phyloP scores from a whole-genome alignment of 345 rosid genomes.

The Citrus trifoliata region DNA sequence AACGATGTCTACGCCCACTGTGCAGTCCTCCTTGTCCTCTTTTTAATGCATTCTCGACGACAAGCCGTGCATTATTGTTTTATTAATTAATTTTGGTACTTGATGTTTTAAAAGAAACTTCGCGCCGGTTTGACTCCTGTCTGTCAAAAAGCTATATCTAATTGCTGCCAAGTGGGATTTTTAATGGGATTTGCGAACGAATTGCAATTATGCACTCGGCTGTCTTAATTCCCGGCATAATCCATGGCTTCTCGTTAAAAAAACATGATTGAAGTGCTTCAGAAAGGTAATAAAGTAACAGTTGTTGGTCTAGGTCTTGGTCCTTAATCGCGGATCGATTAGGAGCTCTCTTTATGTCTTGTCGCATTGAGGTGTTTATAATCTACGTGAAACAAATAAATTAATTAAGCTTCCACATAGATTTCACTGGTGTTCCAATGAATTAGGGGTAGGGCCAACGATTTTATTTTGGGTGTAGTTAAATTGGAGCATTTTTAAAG shows the following conservation, averaged over 20 bases:
- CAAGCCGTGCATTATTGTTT: not conserved
- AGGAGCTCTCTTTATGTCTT: no score
- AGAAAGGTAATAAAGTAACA: no score
- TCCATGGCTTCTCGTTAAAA: not conserved
- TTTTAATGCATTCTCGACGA: constrained; percentile 3
- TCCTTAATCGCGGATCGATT: no score
- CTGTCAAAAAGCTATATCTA: not conserved
- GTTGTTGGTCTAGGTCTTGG: no score
- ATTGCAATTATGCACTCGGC: not conserved
- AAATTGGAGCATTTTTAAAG: no score
- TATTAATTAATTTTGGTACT: not conserved
- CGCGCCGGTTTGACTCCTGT: not conserved
- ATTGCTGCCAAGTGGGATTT: not conserved
- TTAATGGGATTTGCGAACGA: not conserved
- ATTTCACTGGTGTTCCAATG: no score
- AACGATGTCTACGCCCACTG: not conserved
- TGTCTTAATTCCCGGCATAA: constrained; percentile 23
- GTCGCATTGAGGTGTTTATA: no score
- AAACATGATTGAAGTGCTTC: no score
- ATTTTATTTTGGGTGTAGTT: no score
- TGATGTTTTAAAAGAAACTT: not conserved
- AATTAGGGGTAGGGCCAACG: no score
- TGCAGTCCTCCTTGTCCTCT: constrained; percentile 20
- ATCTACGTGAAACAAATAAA: no score
- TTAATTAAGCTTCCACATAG: no score